Conservation (phyloP, 2,329 filamentous ascomycete genomes). For the Claviceps monticola region DNA sequence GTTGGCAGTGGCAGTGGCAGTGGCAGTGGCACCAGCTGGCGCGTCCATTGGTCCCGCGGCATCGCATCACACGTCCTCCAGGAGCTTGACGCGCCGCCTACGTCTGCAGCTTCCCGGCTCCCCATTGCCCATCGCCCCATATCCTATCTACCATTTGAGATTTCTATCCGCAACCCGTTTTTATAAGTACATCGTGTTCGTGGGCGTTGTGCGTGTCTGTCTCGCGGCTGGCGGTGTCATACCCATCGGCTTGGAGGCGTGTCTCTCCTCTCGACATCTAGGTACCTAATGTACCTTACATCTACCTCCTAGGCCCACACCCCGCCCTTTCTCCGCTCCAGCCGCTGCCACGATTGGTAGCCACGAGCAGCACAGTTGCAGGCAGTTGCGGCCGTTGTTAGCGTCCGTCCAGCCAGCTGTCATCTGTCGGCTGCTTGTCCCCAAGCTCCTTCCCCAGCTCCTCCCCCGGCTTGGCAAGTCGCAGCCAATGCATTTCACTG, state of each 20-base stretch:
- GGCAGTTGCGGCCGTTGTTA: neutral
- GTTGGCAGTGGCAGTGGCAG: neutral
- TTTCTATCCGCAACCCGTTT: neutral
- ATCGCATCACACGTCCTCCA: neutral
- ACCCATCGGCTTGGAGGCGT: neutral
- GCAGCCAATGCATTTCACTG: neutral
- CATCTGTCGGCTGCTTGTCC: neutral
- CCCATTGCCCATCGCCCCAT: neutral
- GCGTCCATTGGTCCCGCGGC: neutral
- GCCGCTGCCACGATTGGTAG: conserved; percentile 1
- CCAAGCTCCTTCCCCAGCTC: neutral
- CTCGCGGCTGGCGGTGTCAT: neutral
- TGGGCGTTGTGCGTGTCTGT: neutral
- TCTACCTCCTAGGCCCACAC: neutral
- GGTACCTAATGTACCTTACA: no score
- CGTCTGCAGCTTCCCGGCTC: neutral
- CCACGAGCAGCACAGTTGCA: neutral
- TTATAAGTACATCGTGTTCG: neutral
- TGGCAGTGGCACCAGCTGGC: conserved; percentile 1
- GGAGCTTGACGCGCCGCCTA: neutral
- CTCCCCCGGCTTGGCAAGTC: neutral
- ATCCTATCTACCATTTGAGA: neutral
- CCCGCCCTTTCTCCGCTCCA: neutral
- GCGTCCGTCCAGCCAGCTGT: neutral
- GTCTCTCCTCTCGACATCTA: no score